These are phyloP conservation scores for Allodekkera sacchari DNA, from an alignment of 805 yeast species.

Conservation along the genomic window DNA sequence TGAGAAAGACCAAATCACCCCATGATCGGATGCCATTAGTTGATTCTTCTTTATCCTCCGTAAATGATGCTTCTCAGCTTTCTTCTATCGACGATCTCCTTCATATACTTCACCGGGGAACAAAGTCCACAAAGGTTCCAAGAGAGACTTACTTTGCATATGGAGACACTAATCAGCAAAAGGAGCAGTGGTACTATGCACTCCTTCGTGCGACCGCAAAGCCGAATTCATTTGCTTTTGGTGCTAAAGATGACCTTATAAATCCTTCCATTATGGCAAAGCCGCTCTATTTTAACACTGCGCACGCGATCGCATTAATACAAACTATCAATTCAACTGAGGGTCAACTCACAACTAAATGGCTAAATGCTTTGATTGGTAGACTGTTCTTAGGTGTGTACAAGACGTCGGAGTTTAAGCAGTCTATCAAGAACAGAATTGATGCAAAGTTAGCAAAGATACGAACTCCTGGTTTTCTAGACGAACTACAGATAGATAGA, in stretches of 20 bases:
- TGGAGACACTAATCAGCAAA: constrained; percentile 68
- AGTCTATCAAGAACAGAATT: constrained; percentile 48
- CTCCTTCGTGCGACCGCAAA: constrained; percentile 66
- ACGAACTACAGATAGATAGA: constrained; percentile 66
- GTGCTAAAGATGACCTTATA: constrained; percentile 21
- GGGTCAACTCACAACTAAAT: constrained; percentile 73
- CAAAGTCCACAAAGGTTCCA: constrained; percentile 25
- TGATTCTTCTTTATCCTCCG: constrained; percentile 1
- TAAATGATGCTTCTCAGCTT: constrained; percentile 53
- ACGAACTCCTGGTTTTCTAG: constrained; percentile 81
- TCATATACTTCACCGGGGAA: constrained; percentile 25
- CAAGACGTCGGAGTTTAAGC: constrained; percentile 57
- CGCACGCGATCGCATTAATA: constrained; percentile 64
- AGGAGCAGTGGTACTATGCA: constrained; percentile 91
- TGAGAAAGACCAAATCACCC: constrained; percentile 31
- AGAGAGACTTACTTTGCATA: constrained; percentile 49
- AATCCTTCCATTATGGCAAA: constrained; percentile 63
- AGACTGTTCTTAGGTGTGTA: constrained; percentile 72
- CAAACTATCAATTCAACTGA: constrained; percentile 75
- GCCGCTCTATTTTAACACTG: constrained; percentile 63
- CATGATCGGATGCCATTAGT: not conserved
- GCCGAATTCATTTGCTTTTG: not conserved
- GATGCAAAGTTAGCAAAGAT: constrained; percentile 69
- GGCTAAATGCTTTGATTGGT: constrained; percentile 87
- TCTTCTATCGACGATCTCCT: constrained; percentile 27